Evolutionary conservation across 1,284 basidiomycete species (phyloP).

Genomic region (Ustilago lituana): DNA sequence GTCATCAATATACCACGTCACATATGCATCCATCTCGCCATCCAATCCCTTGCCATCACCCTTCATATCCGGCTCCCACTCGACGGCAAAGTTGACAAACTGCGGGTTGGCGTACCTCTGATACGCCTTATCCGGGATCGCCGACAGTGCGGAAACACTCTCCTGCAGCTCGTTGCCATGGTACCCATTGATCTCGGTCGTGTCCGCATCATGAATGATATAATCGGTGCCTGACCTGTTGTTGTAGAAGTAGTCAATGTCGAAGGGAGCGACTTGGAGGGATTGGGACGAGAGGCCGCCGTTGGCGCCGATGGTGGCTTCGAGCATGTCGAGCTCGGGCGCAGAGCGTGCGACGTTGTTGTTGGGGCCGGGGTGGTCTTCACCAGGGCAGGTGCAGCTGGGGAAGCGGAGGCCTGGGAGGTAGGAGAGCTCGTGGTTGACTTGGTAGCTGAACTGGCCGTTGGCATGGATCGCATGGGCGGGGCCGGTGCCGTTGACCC

Average conservation of each 20-base stretch:
- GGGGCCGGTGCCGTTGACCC: constrained; percentile 42
- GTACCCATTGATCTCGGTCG: constrained; percentile 54
- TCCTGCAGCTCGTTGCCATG: constrained; percentile 60
- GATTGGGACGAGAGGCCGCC: constrained; percentile 54
- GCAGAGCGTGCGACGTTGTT: constrained; percentile 54
- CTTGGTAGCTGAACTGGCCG: constrained; percentile 14
- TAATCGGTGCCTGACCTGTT: constrained; percentile 18
- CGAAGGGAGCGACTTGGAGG: constrained; percentile 64
- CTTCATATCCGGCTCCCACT: constrained; percentile 61
- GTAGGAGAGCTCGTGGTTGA: constrained; percentile 31
- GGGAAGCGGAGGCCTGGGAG: constrained; percentile 56
- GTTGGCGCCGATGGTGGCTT: constrained; percentile 71
- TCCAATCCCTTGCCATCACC: constrained; percentile 41
- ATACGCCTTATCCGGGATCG: constrained; percentile 50
- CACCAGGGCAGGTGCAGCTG: constrained; percentile 54
- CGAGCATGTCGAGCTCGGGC: constrained; percentile 65
- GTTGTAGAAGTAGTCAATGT: constrained; percentile 54
- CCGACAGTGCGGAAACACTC: constrained; percentile 49
- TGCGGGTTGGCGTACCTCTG: constrained; percentile 8
- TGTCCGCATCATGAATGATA: constrained; percentile 39
- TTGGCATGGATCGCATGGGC: constrained; percentile 31
- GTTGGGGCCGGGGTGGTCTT: constrained; percentile 59
- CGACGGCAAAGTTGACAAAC: constrained; percentile 57
- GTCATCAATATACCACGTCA: constrained; percentile 60
- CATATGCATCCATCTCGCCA: constrained; percentile 62